Evolutionary conservation across 2,329 filamentous ascomycete genomes (phyloP).

Genomic region (Tricladium varicosporioides): DNA sequence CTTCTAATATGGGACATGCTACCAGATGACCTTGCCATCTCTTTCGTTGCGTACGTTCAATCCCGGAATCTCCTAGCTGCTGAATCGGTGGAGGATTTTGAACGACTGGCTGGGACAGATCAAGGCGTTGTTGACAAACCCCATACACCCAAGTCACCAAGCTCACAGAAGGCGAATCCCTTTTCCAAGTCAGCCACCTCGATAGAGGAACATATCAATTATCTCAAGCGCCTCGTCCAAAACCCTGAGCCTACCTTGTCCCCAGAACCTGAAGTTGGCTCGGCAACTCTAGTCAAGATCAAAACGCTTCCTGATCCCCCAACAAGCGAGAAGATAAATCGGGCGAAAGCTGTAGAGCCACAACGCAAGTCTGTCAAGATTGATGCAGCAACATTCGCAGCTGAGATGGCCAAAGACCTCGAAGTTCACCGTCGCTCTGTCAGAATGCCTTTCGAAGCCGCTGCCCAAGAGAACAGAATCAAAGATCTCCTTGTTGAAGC

Average conservation of each 20-base stretch:
- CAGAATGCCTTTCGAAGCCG: neutral
- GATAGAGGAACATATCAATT: neutral
- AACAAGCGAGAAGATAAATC: neutral
- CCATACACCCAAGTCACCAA: too few relatives aligned
- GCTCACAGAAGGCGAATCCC: too few relatives aligned
- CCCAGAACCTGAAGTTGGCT: constrained; percentile 1
- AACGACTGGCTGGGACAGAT: neutral
- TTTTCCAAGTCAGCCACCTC: neutral
- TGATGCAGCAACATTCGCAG: neutral
- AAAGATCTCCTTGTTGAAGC: constrained; percentile 5
- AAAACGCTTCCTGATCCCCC: constrained; percentile 1
- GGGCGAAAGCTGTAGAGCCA: neutral
- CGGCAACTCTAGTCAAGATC: constrained; percentile 5
- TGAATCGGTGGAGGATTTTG: constrained; percentile 6
- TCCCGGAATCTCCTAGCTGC: constrained; percentile 34
- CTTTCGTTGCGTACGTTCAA: constrained; percentile 57
- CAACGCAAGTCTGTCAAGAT: constrained; percentile 1
- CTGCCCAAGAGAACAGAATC: neutral
- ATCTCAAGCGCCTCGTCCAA: neutral
- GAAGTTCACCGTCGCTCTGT: neutral
- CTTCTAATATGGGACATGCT: constrained; percentile 60
- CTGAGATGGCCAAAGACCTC: neutral
- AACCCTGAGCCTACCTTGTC: neutral
- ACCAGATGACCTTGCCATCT: constrained; percentile 55
- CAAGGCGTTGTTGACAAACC: neutral